phyloP scores from a whole-genome alignment of 2,329 filamentous ascomycete species.

The Didymosphaeria variabile region DNA sequence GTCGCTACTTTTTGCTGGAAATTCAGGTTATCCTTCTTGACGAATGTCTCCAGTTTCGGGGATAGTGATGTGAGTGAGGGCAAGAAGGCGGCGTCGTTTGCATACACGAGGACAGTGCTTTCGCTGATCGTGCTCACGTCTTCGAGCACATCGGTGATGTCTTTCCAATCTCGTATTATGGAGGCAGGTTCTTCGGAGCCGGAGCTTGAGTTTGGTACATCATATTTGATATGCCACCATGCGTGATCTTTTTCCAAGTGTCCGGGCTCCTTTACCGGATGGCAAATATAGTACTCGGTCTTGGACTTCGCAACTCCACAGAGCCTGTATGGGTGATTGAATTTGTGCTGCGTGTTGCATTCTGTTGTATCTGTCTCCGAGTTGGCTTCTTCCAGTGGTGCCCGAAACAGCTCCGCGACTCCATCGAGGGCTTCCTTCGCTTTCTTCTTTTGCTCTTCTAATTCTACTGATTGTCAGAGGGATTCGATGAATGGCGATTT shows the following conservation, averaged over 20 bases:
- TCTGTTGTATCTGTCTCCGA: slow-evolving; percentile 39
- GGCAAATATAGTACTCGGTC: slow-evolving; percentile 65
- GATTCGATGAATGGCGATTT: background rate
- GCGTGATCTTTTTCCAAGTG: slow-evolving; percentile 22
- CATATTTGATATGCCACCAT: slow-evolving; percentile 52
- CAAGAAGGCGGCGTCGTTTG: slow-evolving; percentile 55
- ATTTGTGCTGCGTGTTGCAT: slow-evolving; percentile 27
- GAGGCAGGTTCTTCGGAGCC: slow-evolving; percentile 23
- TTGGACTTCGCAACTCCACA: slow-evolving; percentile 67
- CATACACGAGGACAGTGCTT: slow-evolving; percentile 67
- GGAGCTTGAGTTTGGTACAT: slow-evolving; percentile 23
- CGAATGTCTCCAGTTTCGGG: slow-evolving; percentile 51
- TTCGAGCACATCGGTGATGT: slow-evolving; percentile 63
- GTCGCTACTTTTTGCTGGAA: slow-evolving; percentile 45
- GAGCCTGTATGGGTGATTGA: slow-evolving; percentile 60
- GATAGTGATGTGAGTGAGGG: slow-evolving; percentile 30
- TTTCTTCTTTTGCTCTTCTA: slow-evolving; percentile 55
- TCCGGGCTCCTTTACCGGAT: slow-evolving; percentile 42
- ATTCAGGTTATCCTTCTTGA: slow-evolving; percentile 59
- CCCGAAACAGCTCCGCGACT: slow-evolving; percentile 58
- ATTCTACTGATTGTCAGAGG: slow-evolving; percentile 40
- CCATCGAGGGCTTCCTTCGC: slow-evolving; percentile 52
- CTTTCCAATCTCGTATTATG: slow-evolving; percentile 49
- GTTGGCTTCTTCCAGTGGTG: slow-evolving; percentile 49
- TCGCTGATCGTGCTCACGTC: slow-evolving; percentile 62